Evolutionary conservation across 306 rosid species (phyloP).

Genomic region (Lathyrus aphaca): DNA sequence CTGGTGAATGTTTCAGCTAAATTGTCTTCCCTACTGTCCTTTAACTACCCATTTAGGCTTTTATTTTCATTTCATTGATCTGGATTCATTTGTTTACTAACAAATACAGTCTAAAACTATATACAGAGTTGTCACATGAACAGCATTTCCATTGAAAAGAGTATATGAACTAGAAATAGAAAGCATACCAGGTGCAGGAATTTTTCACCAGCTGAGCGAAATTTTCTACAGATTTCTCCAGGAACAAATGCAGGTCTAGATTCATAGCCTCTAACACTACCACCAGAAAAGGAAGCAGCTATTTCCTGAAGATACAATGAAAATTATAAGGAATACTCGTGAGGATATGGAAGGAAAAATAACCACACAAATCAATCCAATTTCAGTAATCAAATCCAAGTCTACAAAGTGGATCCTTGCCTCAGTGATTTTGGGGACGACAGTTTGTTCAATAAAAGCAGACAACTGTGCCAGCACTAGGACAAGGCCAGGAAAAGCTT

Average conservation of each 20-base stretch:
- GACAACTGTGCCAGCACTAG: conserved; percentile 89
- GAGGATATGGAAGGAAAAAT: conserved; percentile 32
- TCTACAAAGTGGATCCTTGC: conserved; percentile 50
- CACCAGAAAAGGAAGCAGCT: conserved; percentile 85
- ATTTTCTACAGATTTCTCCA: conserved; percentile 79
- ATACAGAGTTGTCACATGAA: conserved; percentile 6
- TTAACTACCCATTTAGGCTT: conserved; percentile 9
- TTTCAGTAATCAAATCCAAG: conserved; percentile 32
- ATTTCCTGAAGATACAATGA: conserved; percentile 66
- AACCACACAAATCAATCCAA: conserved; percentile 35
- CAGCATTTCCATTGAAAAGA: conserved; percentile 31
- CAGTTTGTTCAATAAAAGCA: conserved; percentile 84
- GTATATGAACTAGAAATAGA: conserved; percentile 36
- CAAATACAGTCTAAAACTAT: conserved; percentile 9
- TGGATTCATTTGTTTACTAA: background rate
- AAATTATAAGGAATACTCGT: conserved; percentile 38
- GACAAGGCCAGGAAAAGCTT: conserved; percentile 76
- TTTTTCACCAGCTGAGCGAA: conserved; percentile 80
- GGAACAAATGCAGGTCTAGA: conserved; percentile 87
- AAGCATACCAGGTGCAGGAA: conserved; percentile 74
- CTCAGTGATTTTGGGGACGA: conserved; percentile 87
- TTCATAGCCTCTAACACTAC: conserved; percentile 75
- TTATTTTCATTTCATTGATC: conserved; percentile 13
- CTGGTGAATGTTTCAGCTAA: conserved; percentile 11
- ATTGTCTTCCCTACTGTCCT: conserved; percentile 18